These are phyloP conservation scores for Ettlia oleoabundans DNA, from an alignment of 139 green algal genomes.

Conservation along the genomic window DNA sequence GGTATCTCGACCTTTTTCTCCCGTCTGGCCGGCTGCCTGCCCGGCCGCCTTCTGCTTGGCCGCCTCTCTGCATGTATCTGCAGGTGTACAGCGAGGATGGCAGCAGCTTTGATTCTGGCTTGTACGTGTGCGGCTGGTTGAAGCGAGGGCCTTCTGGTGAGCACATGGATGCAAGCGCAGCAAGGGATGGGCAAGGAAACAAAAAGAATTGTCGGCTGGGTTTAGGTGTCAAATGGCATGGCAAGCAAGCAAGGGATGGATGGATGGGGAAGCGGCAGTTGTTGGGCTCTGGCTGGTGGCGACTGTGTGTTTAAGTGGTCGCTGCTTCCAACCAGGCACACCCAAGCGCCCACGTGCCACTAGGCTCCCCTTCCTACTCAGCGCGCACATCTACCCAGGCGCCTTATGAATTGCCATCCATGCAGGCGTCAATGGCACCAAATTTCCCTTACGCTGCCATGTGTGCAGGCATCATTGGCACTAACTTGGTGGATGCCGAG, in stretches of 20 bases:
- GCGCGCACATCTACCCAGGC: no score
- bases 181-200: no score
- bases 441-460: no score
- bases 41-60: not conserved
- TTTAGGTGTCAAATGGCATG: no score
- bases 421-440: no score
- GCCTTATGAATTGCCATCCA: no score
- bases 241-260: no score
- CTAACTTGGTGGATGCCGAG: slow-evolving; percentile 84
- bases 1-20: no score
- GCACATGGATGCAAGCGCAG: no score
- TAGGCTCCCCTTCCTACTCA: not conserved
- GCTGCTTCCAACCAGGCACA: not conserved
- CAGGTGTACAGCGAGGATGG: slow-evolving; percentile 59
- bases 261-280: no score
- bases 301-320: not conserved
- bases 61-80: not conserved
- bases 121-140: slow-evolving; percentile 91
- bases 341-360: not conserved
- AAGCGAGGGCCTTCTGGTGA: slow-evolving; percentile 82
- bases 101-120: slow-evolving; percentile 45
- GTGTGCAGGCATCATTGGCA: slow-evolving; percentile 89
- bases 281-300: not conserved
- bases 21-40: no score
- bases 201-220: no score